phyloP scores from a whole-genome alignment of 2,329 filamentous ascomycete genomes.

The Aurifilum marmelostoma region DNA sequence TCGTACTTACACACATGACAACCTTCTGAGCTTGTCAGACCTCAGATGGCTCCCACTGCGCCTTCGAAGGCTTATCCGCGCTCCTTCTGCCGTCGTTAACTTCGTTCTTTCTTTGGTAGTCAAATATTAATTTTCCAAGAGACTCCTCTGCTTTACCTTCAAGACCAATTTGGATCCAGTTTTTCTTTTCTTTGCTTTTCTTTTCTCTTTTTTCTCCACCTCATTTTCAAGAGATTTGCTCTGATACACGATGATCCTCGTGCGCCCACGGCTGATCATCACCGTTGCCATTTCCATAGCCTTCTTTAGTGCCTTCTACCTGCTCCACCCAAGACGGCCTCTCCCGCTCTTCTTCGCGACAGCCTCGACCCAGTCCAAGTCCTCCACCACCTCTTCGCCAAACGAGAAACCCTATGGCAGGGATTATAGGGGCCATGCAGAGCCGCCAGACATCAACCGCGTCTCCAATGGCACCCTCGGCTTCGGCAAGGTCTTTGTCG shows the following conservation, averaged over 20 bases:
- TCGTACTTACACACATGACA: not conserved
- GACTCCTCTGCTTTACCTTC: not conserved
- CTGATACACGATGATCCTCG: conserved; percentile 20
- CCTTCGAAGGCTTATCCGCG: not conserved
- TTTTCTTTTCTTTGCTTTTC: too few species aligned
- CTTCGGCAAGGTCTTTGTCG: conserved; percentile 45
- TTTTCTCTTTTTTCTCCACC: too few species aligned
- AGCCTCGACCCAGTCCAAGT: not conserved
- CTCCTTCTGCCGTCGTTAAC: not conserved
- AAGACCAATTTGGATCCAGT: not conserved
- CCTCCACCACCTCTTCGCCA: not conserved
- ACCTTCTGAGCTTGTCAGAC: not conserved
- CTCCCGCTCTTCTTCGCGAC: conserved; percentile 18
- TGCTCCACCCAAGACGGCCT: conserved; percentile 19
- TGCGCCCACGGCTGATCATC: conserved; percentile 21
- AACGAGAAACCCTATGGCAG: conserved; percentile 26
- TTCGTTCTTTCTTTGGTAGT: not conserved
- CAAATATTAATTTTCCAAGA: not conserved
- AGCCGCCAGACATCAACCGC: conserved; percentile 31
- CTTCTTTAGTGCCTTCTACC: conserved; percentile 21
- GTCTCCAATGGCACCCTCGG: conserved; percentile 37
- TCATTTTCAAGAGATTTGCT: not conserved
- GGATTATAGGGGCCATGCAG: conserved; percentile 30
- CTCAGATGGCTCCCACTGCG: not conserved
- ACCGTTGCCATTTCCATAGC: conserved; percentile 9